phyloP scores from a whole-genome alignment of 441 rosid genomes.

The Populus hybrid region DNA sequence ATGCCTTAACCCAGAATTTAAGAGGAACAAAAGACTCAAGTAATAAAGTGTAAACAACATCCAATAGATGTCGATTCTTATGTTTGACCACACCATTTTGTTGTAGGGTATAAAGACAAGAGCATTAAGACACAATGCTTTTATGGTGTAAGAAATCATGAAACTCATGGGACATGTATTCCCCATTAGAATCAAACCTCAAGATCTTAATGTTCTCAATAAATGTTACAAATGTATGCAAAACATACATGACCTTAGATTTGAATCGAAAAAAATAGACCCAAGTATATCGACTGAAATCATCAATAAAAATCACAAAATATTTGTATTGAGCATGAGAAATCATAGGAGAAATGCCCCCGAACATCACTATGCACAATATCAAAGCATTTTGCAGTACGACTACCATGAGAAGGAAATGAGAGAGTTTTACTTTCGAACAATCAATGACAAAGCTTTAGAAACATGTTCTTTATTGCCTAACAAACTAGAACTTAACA shows the following conservation, averaged over 20 bases:
- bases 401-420: not conserved
- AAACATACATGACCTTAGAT: not conserved
- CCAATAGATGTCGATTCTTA: not conserved
- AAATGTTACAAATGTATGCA: not conserved
- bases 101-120: not conserved
- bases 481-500: not conserved
- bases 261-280: not conserved
- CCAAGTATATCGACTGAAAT: not conserved
- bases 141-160: not conserved
- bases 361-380: not conserved
- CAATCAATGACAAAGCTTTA: not conserved
- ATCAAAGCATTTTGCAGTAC: not conserved
- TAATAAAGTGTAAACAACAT: not conserved
- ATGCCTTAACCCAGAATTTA: not conserved
- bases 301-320: not conserved
- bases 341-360: not conserved
- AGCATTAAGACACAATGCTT: not conserved
- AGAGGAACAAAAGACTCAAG: not conserved
- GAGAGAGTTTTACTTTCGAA: not conserved
- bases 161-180: not conserved
- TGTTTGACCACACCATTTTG: not conserved
- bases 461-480: not conserved
- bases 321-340: not conserved
- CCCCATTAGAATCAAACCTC: not conserved
- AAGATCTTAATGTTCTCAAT: not conserved